phyloP scores from a whole-genome alignment of 768 basidiomycete genomes.

The Tricholoma sp. region DNA sequence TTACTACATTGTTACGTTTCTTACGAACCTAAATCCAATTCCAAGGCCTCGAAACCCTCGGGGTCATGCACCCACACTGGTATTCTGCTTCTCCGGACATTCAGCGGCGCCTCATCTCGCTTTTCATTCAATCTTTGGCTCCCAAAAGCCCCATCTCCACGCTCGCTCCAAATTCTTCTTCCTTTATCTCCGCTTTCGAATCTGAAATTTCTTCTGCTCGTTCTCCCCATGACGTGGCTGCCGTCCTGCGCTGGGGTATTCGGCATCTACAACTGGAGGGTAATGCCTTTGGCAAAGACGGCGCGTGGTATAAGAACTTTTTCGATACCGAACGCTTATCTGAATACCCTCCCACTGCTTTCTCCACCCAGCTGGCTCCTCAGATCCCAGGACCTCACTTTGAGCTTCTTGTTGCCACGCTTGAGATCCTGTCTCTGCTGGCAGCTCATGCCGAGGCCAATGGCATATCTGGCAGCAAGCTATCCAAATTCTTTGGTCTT shows the following conservation, averaged over 20 bases:
- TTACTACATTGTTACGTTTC: background rate
- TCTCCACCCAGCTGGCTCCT: constrained; percentile 57
- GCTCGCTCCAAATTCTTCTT: constrained; percentile 44
- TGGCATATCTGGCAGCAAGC: constrained; percentile 72
- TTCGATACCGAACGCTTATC: constrained; percentile 51
- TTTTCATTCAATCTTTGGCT: constrained; percentile 63
- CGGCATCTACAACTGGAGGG: constrained; percentile 66
- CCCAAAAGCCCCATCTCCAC: constrained; percentile 40
- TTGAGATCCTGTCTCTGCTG: constrained; percentile 63
- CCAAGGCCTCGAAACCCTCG: constrained; percentile 73
- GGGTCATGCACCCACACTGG: constrained; percentile 86
- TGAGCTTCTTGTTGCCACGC: constrained; percentile 49
- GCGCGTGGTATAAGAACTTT: constrained; percentile 67
- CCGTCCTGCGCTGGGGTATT: constrained; percentile 76
- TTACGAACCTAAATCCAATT: constrained; percentile 8
- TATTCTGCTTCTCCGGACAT: constrained; percentile 63
- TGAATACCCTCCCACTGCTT: constrained; percentile 59
- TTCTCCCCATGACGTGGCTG: constrained; percentile 72
- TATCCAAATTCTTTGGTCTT: constrained; percentile 66
- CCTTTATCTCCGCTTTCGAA: constrained; percentile 50
- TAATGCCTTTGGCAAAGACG: constrained; percentile 53
- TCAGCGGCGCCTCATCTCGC: constrained; percentile 66
- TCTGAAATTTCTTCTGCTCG: constrained; percentile 60
- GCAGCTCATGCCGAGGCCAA: constrained; percentile 70
- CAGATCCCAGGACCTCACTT: constrained; percentile 52